A percentile compares a stretch with the other conserved stretches of the same genome.
Evolutionary conservation across 1,139 yeast genomes (phyloP).

Genomic region (Geotrichum klebahnii): DNA sequence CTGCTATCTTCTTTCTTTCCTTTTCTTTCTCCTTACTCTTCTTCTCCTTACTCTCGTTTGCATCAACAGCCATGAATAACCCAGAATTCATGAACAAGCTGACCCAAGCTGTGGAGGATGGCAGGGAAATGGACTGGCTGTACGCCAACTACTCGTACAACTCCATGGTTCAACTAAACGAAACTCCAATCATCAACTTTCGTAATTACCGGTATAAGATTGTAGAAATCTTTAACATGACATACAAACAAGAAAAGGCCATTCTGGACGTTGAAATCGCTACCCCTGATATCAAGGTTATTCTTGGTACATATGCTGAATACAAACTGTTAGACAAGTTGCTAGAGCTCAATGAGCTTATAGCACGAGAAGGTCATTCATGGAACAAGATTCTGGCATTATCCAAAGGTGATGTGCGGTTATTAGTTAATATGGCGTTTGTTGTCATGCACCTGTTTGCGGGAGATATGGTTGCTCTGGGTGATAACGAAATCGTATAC

Average conservation of each 20-base stretch:
- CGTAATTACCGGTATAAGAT: conserved; percentile 23
- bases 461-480: conserved; percentile 19
- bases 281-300: conserved; percentile 20
- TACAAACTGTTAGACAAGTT: conserved; percentile 19
- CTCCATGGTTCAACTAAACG: conserved; percentile 17
- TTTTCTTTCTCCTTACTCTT: background rate
- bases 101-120: conserved; percentile 15
- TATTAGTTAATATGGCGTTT: conserved; percentile 21
- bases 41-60: background rate
- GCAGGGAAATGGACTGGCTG: conserved; percentile 21
- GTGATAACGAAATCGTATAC: conserved; percentile 22
- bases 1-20: background rate
- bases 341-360: conserved; percentile 9
- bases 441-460: conserved; percentile 23
- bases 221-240: conserved; percentile 22
- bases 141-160: conserved; percentile 12
- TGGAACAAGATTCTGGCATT: conserved; percentile 21
- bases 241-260: conserved; percentile 23
- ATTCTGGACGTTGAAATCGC: conserved; percentile 21
- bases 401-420: conserved; percentile 18
- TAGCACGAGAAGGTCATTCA: conserved; percentile 17
- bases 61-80: conserved; percentile 14
- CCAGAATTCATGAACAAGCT: conserved; percentile 19
- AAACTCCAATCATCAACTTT: conserved; percentile 23
- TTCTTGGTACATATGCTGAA: conserved; percentile 21